Conservation (phyloP, 2,329 filamentous ascomycete genomes). For the Aaosphaeria pasadenensis region DNA sequence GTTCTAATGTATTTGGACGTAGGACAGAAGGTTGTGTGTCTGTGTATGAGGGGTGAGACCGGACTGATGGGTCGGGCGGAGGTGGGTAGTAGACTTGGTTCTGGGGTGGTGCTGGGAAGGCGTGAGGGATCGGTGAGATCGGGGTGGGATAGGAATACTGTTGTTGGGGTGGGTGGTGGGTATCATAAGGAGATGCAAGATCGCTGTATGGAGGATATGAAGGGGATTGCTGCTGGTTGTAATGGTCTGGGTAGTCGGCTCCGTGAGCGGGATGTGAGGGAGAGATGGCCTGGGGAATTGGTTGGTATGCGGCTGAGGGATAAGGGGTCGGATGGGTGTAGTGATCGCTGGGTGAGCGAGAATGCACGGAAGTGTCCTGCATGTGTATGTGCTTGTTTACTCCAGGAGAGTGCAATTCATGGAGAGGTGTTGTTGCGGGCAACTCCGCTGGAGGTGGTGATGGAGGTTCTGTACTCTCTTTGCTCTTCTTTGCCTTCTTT, state of each 20-base stretch:
- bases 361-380: slow-evolving; percentile 15
- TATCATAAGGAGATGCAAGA: slow-evolving; percentile 7
- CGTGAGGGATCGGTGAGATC: slow-evolving; percentile 12
- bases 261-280: slow-evolving; percentile 12
- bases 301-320: slow-evolving; percentile 14
- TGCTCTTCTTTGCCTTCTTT: slow-evolving; percentile 27
- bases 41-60: slow-evolving; percentile 10
- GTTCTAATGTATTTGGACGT: slow-evolving; percentile 10
- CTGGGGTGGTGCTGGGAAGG: slow-evolving; percentile 9
- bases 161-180: slow-evolving; percentile 21
- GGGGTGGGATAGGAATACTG: slow-evolving; percentile 23
- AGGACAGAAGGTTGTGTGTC: slow-evolving; percentile 1
- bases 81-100: slow-evolving; percentile 28
- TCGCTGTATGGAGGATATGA: slow-evolving; percentile 11
- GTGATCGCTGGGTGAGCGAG: slow-evolving; percentile 18
- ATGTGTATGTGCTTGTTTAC: slow-evolving; percentile 26
- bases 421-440: slow-evolving; percentile 22
- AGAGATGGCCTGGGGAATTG: slow-evolving; percentile 12
- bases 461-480: slow-evolving; percentile 4
- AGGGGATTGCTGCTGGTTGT: neutral
- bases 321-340: slow-evolving; percentile 14
- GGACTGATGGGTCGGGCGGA: slow-evolving; percentile 15
- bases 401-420: slow-evolving; percentile 25
- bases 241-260: slow-evolving; percentile 10
- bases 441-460: slow-evolving; percentile 27